A percentile compares a stretch with the other conserved stretches of the same genome.
These are phyloP conservation scores for Saraca asoca DNA, from an alignment of 331 rosid species.

Conservation along the genomic window DNA sequence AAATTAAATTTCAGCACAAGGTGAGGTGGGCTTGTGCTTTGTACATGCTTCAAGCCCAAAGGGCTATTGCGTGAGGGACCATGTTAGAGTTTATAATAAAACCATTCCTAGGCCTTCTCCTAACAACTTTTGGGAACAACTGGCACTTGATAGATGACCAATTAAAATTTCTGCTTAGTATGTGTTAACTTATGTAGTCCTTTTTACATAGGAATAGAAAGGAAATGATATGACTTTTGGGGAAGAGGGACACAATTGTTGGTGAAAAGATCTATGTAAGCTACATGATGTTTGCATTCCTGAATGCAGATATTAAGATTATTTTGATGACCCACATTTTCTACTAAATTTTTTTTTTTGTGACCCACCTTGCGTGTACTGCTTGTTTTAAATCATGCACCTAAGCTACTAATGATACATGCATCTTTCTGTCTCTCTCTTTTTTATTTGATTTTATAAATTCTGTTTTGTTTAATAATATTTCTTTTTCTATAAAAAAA, in stretches of 20 bases:
- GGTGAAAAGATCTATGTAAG: slow-evolving; percentile 21
- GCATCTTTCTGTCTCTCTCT: slow-evolving; percentile 14
- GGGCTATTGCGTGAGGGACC: too few relatives aligned
- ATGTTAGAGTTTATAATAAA: too few relatives aligned
- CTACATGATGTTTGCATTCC: neutral
- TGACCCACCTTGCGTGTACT: neutral
- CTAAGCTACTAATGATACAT: slow-evolving; percentile 10
- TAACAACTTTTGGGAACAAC: too few relatives aligned
- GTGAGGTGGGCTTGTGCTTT: too few relatives aligned
- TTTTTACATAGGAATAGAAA: neutral
- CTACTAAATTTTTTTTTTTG: too few relatives aligned
- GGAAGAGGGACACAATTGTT: neutral
- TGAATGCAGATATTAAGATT: slow-evolving; percentile 9
- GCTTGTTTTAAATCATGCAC: neutral
- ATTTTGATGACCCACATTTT: slow-evolving; percentile 19
- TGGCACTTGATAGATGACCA: neutral
- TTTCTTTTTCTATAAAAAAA: neutral
- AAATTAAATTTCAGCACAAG: too few relatives aligned
- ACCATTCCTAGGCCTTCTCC: too few relatives aligned
- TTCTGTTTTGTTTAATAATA: too few relatives aligned
- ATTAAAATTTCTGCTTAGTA: neutral
- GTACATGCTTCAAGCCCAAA: too few relatives aligned
- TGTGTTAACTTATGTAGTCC: neutral
- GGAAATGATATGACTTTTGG: slow-evolving; percentile 21
- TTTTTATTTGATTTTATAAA: slow-evolving; percentile 15